Evolutionary conservation across 1,284 basidiomycete species (phyloP), one percentile per base, ranked within the genome.

Genomic region (Paramarasmius palmivorus): DNA sequence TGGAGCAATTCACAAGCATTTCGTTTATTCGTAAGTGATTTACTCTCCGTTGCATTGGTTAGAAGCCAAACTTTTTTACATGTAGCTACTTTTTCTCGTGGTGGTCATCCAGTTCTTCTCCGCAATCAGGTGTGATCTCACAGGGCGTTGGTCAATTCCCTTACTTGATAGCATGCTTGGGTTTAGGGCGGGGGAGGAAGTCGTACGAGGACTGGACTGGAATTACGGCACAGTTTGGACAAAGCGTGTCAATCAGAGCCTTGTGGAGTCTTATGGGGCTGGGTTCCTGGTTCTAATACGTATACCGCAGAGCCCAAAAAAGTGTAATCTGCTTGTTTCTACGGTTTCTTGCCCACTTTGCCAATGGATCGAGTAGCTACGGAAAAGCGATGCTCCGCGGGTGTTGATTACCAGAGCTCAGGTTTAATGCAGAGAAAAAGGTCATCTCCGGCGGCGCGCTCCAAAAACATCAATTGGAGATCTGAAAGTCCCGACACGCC

Each of bases 201-300:
- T n/a, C 84, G 0, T 99, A 98, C 71, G 97, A 99, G 71, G 97
- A 99, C 68, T 75, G 95, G 63, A 97, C 98, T 71, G 88, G n/a
- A n/a, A n/a, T n/a, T n/a, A n/a, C n/a, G 97, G 4, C 97, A 99
- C 69, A 93, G 98, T 73, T 92, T 93, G 0, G 97, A 99, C 73
- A 83, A n/a, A 87, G 25, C 74, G 73, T 49, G 89, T 98, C 61
- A 99, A 99, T 69, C 84, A 91, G 61, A 83, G 86, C 20, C 70
- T 79, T 54, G 81, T 86, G 17, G 83, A 42, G 79, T 88, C 4
- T 79, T 95, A 32, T 67, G 76, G 0, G 89, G 88, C 14, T n/a
- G n/a, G 82, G 82, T 1, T 79, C 68, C 15, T 93, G 84, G 75
- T n/a, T 71, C 71, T 17, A 96, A 96, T 67, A 75, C 81, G 37